Evolutionary conservation across 2,329 filamentous ascomycete genomes (phyloP), one percentile per base, ranked within the genome.

Genomic region (Talaromyces islandicus): DNA sequence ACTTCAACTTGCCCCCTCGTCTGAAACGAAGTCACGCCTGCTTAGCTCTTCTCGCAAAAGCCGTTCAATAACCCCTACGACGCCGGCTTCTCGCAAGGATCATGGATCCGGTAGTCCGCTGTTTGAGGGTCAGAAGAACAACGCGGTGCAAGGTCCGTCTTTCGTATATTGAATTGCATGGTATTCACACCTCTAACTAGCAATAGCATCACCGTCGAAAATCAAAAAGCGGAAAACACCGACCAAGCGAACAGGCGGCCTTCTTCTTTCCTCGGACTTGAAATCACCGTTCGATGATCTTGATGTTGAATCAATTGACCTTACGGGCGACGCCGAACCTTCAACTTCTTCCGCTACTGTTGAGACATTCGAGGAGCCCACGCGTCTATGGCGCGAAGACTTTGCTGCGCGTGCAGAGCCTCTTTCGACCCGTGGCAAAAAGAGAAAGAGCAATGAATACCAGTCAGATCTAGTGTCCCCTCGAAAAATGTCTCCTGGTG

Each of bases 381-480:
- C 68, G 41, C 66, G 66, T 27, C 60, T 80, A 64, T 80, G 78
- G 78, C 72, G 68, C 43, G 77, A 80, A 65, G 75, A 77, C 43
- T 72, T 69, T 58, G 77, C 77, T 14, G 68, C 68, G 53, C 72
- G 75, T 21, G 67, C 68, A 56, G 70, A 72, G 46, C 74, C 76
- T 24, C 29, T 65, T 21, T 67, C 73, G 21, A 75, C 72, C 57
- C 73, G 71, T 63, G 77, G 77, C 5, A 79, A 76, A 65, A 81
- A 81, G 66, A 71, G 79, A 56, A 81, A 80, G 65, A 81, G 78
- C 62, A 74, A 80, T 24, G 79, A 81, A 60, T 77, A 78, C 59
- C 68, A 71, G 41, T 73, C 70, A 6, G 75, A 77, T 60, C 66
- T 75, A 24, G 60, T 68, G 6, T 73, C 72, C 2, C 70, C 74